Conservation (phyloP, 306 rosid genomes). For the Vachellia pachyceras region DNA sequence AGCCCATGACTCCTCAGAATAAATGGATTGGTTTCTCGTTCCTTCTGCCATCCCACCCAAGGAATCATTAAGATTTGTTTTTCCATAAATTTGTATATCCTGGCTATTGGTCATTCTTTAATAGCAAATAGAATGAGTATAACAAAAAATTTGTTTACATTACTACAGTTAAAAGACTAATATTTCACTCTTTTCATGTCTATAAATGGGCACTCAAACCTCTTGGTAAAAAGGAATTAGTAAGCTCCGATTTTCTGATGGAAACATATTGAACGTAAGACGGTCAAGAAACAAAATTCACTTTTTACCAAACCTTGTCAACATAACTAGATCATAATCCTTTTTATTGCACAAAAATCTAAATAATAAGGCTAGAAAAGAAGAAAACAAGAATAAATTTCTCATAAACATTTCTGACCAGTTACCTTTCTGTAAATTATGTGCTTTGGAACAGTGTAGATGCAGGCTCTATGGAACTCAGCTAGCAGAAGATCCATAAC, state of each 20-base stretch:
- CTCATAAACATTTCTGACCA: slow-evolving; percentile 30
- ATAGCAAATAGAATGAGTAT: neutral
- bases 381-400: slow-evolving; percentile 30
- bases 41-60: too few relatives aligned
- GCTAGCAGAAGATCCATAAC: slow-evolving; percentile 85
- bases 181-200: slow-evolving; percentile 13
- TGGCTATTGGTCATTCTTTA: slow-evolving; percentile 13
- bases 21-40: too few relatives aligned
- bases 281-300: neutral
- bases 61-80: too few relatives aligned
- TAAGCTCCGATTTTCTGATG: slow-evolving; percentile 19
- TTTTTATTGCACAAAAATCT: neutral
- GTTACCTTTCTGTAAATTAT: slow-evolving; percentile 63
- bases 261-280: slow-evolving; percentile 18
- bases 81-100: slow-evolving; percentile 5
- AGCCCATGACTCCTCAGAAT: too few relatives aligned
- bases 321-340: neutral
- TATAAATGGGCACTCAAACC: slow-evolving; percentile 18
- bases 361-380: slow-evolving; percentile 14
- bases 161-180: slow-evolving; percentile 28
- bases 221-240: neutral
- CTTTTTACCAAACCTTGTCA: slow-evolving; percentile 2
- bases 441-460: slow-evolving; percentile 92
- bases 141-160: slow-evolving; percentile 11
- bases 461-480: slow-evolving; percentile 82